Conservation (phyloP, 768 basidiomycete genomes). For the Russula lepida region DNA sequence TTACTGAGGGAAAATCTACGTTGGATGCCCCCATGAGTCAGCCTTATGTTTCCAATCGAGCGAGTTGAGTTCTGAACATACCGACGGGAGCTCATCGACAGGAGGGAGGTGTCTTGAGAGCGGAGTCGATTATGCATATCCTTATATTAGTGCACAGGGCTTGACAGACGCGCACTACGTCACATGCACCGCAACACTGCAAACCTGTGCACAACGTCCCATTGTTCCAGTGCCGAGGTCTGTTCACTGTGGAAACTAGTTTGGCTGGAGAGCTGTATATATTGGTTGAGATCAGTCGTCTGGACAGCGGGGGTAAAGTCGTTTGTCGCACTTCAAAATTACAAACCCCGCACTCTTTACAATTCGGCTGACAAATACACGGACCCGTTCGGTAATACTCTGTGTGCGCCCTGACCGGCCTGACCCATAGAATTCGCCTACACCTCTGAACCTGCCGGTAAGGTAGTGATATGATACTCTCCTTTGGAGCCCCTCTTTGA, state of each 20-base stretch:
- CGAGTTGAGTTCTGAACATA: not conserved
- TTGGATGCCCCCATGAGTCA: not conserved
- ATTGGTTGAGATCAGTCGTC: not conserved
- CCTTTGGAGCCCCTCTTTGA: not conserved
- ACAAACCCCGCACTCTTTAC: not conserved
- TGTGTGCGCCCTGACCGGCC: not conserved
- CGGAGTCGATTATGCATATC: not conserved
- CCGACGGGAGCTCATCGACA: slow-evolving; percentile 1
- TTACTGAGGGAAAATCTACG: not conserved
- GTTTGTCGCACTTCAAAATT: not conserved
- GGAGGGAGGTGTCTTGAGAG: not conserved
- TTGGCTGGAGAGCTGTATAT: not conserved
- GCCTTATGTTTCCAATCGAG: not conserved
- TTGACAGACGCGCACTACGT: slow-evolving; percentile 2
- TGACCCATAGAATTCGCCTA: not conserved
- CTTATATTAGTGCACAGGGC: slow-evolving; percentile 3
- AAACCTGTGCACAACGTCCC: not conserved
- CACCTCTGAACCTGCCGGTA: not conserved
- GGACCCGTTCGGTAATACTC: not conserved
- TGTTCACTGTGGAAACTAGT: not conserved
- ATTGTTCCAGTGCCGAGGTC: not conserved
- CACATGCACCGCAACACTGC: slow-evolving; percentile 12
- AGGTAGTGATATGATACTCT: not conserved
- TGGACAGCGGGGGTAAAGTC: not conserved
- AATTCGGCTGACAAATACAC: not conserved